Base-by-base conservation (phyloP, 192 early-diverging fungal genomes). In the Coemansia sp. region DNA sequence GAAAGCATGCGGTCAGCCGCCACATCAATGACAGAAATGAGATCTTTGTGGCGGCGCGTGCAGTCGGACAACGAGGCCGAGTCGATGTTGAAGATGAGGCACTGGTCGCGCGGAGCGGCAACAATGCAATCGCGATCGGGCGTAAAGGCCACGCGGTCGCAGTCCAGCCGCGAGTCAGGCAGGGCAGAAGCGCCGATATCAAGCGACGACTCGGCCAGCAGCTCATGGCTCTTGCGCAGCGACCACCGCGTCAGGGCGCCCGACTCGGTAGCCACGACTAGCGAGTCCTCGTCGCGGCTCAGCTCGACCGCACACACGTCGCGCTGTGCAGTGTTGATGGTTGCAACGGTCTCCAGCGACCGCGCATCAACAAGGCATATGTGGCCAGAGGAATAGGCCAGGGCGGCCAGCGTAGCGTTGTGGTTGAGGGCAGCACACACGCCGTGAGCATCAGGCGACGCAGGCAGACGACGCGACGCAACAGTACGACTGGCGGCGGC, bases 171-270 rank as follows among this genome's bases (percentile, higher is more conserved):
- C 55, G 66, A 72, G 47, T 81, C 73, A 25, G 57, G 52, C 3
- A 63, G 47, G 37, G 56, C 47, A 2, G 29, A 53, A 1, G 35
- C 45, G 17, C 37, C 63, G 5, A 81, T 63, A 45, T 41, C 53
- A 37, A 81, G 60, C 8, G 37, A 59, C 21, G 79, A 81, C 60
- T 75, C 72, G 6, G 79, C 79, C 1, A 72, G 60, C 73, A 81
- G 69, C 45, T 69, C 69, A 60, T 45, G 56, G 66, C 60, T 32
- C 51, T 63, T 67, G 17, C 73, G 62, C 23, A 81, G 66, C 48
- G 79, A 81, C 79, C 79, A 81, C 60, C 72, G 79, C 23, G 79
- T 81, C 47, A 81, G 73, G 25, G 62, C 69, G 45, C 79, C 79
- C 17, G 58, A 50, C 57, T 81, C 79, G 5, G 73, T 74, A 48